These are phyloP conservation scores for Breynia disticha DNA, from an alignment of 441 rosid species.

Conservation along the genomic window DNA sequence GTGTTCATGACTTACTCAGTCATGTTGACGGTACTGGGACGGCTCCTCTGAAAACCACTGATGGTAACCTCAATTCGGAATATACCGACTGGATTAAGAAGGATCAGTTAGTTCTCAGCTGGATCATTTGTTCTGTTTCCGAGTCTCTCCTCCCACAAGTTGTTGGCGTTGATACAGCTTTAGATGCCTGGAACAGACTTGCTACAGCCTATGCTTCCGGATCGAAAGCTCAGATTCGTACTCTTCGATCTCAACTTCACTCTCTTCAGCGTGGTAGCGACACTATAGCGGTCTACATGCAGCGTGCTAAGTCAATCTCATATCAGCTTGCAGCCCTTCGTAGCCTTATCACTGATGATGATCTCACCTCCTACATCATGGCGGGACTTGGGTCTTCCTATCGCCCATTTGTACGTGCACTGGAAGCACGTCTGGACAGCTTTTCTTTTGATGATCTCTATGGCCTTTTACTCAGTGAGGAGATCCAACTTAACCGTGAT, in stretches of 20 bases:
- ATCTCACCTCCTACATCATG: background rate
- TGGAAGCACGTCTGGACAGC: background rate
- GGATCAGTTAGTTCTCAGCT: background rate
- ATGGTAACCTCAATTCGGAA: background rate
- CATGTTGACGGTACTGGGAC: background rate
- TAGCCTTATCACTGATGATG: background rate
- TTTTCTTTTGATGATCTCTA: background rate
- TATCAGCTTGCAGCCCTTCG: background rate
- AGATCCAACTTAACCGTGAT: too few species aligned
- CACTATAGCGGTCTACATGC: background rate
- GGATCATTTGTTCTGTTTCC: background rate
- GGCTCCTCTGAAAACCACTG: background rate
- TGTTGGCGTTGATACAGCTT: background rate
- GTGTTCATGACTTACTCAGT: background rate
- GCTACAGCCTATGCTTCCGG: background rate
- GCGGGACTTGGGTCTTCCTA: background rate
- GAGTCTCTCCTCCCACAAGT: background rate
- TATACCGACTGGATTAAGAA: background rate
- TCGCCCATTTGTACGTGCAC: too few species aligned
- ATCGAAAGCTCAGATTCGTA: background rate
- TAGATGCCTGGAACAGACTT: background rate
- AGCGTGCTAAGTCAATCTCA: background rate
- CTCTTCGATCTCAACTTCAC: background rate
- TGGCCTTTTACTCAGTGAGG: too few species aligned
- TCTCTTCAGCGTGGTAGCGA: background rate